Evolutionary conservation across 805 yeast genomes (phyloP).

Genomic region (Ogataea saltuana): DNA sequence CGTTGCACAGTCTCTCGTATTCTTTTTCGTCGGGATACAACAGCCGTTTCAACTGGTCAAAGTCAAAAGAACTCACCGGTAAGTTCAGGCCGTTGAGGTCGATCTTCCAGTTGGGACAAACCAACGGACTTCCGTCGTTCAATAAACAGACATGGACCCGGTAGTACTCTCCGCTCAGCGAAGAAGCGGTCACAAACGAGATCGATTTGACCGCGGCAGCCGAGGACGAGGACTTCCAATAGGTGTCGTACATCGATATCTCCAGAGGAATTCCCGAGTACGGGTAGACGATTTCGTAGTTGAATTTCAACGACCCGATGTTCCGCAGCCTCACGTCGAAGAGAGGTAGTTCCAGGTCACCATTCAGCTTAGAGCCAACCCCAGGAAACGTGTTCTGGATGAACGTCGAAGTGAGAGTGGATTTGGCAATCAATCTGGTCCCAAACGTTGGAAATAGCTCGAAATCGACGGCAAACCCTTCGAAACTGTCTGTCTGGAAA

Average conservation of each 20-base stretch:
- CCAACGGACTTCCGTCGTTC: conserved; percentile 83
- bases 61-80: conserved; percentile 61
- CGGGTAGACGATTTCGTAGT: conserved; percentile 85
- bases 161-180: conserved; percentile 78
- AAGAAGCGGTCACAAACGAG: conserved; percentile 88
- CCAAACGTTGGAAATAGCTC: conserved; percentile 96
- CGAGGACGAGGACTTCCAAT: conserved; percentile 88
- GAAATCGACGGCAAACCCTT: conserved; percentile 74
- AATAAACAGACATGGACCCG: conserved; percentile 69
- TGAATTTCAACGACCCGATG: conserved; percentile 77
- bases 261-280: conserved; percentile 81
- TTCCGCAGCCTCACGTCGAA: conserved; percentile 78
- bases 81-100: conserved; percentile 49
- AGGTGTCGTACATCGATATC: conserved; percentile 89
- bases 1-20: conserved; percentile 18
- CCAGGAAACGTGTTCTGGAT: conserved; percentile 41
- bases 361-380: conserved; percentile 40
- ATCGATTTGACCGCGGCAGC: conserved; percentile 38
- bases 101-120: conserved; percentile 67
- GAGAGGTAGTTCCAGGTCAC: conserved; percentile 60
- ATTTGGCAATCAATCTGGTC: conserved; percentile 84
- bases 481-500: conserved; percentile 80
- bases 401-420: conserved; percentile 69
- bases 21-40: conserved; percentile 23
- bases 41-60: conserved; percentile 40